Base-by-base conservation (phyloP, 1,139 yeast species). In the Lodderomyces margitis region DNA sequence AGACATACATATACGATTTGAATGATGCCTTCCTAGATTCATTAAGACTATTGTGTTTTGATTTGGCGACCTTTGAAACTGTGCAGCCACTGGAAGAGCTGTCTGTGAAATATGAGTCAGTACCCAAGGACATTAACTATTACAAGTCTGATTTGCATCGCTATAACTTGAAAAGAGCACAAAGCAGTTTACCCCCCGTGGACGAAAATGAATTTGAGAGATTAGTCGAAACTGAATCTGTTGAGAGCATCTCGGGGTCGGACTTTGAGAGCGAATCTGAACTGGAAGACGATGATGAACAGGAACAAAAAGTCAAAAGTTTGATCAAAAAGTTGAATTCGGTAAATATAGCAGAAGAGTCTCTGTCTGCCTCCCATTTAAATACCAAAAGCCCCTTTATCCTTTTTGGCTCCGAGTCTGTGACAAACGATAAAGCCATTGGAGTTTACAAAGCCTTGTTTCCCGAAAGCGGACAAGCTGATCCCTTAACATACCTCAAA, bases 401-500 rank as follows among this genome's bases (percentile, higher is more conserved):
- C 2, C 62, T 76, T 34, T 81, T 83, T 57, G 70, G 68, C 42
- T 77, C 87, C 0, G 50, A 63, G 0, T 46, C 69, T 3, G 52
- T 83, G 1, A 70, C 75, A 0, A 50, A 62, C 0, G 66, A 64
- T 2, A 72, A 74, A 43, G 80, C 81, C 2, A 74, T 86, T 49
- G 92, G 89, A 0, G 66, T 81, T 0, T 91, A 83, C 63, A 89
- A 89, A 54, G 66, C 83, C 0, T 52, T 86, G n/a, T 79, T 87
- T 51, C 62, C 68, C 21, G 59, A 65, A 5, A 45, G 54, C 1
- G 67, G 66, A 25, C 52, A 64, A 1, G 57, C 61, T 33, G 37
- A 46, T 24, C 88, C 84, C 0, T 53, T 76, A 16, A 62, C 57
- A 21, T 64, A 75, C 2, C 28, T 25, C n/a, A 16, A 17, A 7